Percentiles rank a stretch among this genome's conserved stretches.
These are phyloP conservation scores for Talaromyces sp. DNA, from an alignment of 2,329 filamentous ascomycete species.

Conservation along the genomic window DNA sequence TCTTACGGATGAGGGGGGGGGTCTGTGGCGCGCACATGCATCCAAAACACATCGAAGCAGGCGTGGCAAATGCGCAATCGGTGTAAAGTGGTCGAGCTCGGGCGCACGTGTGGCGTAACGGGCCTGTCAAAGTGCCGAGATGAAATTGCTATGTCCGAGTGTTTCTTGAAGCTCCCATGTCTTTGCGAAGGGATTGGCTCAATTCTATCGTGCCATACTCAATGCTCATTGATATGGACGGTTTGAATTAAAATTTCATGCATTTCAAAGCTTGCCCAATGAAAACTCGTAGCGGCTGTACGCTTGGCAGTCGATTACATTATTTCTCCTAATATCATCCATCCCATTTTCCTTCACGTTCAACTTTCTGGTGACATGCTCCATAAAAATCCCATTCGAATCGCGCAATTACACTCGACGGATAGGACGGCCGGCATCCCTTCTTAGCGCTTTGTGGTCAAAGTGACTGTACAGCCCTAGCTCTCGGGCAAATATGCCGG, in stretches of 20 bases:
- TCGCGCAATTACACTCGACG: background rate
- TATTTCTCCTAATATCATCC: background rate
- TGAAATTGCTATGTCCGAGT: background rate
- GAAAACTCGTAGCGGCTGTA: background rate
- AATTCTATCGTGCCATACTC: background rate
- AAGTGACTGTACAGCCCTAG: background rate
- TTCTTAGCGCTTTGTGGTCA: background rate
- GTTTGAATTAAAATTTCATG: background rate
- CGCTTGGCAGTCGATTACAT: background rate
- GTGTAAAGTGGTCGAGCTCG: background rate
- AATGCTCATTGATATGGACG: background rate
- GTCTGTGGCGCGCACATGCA: conserved; percentile 3
- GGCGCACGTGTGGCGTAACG: conserved; percentile 3
- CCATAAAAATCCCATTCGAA: background rate
- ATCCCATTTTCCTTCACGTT: background rate
- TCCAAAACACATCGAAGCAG: background rate
- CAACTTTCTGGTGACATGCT: background rate
- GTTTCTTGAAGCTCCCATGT: background rate
- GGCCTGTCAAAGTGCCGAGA: background rate
- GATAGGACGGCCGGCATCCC: background rate
- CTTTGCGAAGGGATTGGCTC: background rate
- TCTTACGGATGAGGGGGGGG: background rate
- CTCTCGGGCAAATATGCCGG: background rate
- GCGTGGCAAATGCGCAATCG: conserved; percentile 7
- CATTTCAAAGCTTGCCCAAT: background rate